phyloP scores from a whole-genome alignment of 306 rosid genomes.

The Potentilla sterilis region DNA sequence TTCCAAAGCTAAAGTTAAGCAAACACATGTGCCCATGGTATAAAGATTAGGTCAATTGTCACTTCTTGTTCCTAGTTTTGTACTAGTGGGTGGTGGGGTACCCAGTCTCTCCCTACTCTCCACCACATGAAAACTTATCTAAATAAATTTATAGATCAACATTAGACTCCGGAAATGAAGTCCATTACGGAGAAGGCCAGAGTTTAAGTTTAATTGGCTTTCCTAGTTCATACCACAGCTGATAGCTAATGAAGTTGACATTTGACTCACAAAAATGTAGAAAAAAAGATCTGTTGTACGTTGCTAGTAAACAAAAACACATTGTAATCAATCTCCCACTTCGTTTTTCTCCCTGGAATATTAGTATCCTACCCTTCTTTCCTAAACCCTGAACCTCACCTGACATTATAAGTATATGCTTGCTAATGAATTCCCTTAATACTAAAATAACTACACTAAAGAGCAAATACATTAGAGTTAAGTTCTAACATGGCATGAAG shows the following conservation, averaged over 20 bases:
- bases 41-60: conserved; percentile 20
- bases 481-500: conserved; percentile 34
- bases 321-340: conserved; percentile 1
- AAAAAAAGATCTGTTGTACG: not conserved
- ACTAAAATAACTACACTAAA: not conserved
- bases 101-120: not conserved
- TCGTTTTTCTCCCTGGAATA: not conserved
- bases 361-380: conserved; percentile 5
- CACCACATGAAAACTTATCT: too few species aligned
- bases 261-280: not conserved
- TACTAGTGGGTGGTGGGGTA: not conserved
- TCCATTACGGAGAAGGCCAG: not conserved
- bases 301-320: not conserved
- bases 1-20: conserved; percentile 8
- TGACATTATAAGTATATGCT: not conserved
- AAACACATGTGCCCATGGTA: conserved; percentile 7
- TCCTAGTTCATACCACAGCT: not conserved
- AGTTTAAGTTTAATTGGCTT: not conserved
- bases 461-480: not conserved
- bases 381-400: not conserved
- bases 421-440: not conserved
- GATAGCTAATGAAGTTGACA: not conserved
- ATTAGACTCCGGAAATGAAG: too few species aligned
- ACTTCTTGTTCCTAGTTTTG: not conserved
- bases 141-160: too few species aligned